Evolutionary conservation across 2,329 filamentous ascomycete genomes (phyloP).

Genomic region (Trichoderma sp.): DNA sequence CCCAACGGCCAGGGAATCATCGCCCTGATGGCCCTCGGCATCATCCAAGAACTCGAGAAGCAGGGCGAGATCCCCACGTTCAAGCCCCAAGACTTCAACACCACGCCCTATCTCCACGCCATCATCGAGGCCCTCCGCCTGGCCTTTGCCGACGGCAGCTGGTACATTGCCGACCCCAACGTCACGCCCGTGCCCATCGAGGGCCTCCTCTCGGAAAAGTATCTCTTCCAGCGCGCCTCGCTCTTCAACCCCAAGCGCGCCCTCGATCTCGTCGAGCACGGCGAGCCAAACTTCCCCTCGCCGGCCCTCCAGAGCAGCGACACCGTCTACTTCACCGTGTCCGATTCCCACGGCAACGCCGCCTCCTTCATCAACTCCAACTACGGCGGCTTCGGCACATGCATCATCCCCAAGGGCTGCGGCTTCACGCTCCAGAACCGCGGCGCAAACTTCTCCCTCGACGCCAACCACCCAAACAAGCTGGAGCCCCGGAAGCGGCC

Average conservation of each 20-base stretch:
- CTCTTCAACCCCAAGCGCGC: conserved; percentile 61
- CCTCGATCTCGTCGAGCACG: conserved; percentile 65
- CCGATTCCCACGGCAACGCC: conserved; percentile 81
- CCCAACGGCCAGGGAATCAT: conserved; percentile 97
- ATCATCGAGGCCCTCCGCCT: conserved; percentile 86
- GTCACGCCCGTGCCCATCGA: conserved; percentile 67
- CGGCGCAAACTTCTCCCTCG: conserved; percentile 80
- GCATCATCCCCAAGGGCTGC: conserved; percentile 80
- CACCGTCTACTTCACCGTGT: conserved; percentile 90
- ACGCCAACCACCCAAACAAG: conserved; percentile 72
- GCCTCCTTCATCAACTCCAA: conserved; percentile 97
- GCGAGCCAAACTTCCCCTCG: conserved; percentile 54
- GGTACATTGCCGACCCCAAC: conserved; percentile 87
- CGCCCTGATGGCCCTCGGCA: conserved; percentile 89
- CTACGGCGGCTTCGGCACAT: conserved; percentile 85
- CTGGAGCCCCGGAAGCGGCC: conserved; percentile 82
- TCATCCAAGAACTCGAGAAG: conserved; percentile 82
- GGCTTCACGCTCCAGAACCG: conserved; percentile 96
- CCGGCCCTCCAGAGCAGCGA: conserved; percentile 85
- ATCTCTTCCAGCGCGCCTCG: conserved; percentile 69
- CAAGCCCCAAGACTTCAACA: conserved; percentile 74
- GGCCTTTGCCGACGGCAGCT: conserved; percentile 84
- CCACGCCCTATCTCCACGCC: conserved; percentile 76
- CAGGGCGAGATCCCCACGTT: conserved; percentile 74
- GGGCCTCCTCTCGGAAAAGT: conserved; percentile 69